These are phyloP conservation scores for Penicillium sp. DNA, from an alignment of 2,329 filamentous ascomycete genomes.

Conservation along the genomic window DNA sequence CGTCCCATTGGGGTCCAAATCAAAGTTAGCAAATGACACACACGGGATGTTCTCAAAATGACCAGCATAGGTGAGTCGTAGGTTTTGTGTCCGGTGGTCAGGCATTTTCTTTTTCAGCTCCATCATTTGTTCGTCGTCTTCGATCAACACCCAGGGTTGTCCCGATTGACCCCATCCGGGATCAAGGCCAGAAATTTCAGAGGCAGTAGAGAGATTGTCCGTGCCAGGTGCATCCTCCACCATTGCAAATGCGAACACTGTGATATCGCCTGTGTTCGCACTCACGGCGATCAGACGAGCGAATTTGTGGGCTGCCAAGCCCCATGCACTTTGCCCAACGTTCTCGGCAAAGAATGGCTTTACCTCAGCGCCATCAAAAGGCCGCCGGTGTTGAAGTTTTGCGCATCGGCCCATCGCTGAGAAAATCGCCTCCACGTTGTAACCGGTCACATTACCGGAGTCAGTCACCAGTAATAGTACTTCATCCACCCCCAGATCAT, in stretches of 20 bases:
- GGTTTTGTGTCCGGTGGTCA: slow-evolving; percentile 42
- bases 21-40: slow-evolving; percentile 60
- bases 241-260: slow-evolving; percentile 62
- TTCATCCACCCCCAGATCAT: slow-evolving; percentile 69
- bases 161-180: slow-evolving; percentile 8
- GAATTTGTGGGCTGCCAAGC: slow-evolving; percentile 75
- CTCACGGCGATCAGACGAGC: slow-evolving; percentile 86
- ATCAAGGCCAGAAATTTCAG: not conserved
- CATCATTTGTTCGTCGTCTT: slow-evolving; percentile 23
- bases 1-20: slow-evolving; percentile 54
- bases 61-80: slow-evolving; percentile 44
- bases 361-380: slow-evolving; percentile 37
- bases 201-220: slow-evolving; percentile 17
- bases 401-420: slow-evolving; percentile 45
- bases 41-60: slow-evolving; percentile 58
- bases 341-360: slow-evolving; percentile 71
- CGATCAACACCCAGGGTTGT: slow-evolving; percentile 38
- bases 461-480: slow-evolving; percentile 69
- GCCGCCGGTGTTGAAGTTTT: slow-evolving; percentile 20
- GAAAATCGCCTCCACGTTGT: slow-evolving; percentile 60
- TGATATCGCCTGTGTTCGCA: slow-evolving; percentile 67
- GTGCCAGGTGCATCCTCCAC: slow-evolving; percentile 34
- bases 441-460: slow-evolving; percentile 73
- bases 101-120: slow-evolving; percentile 32
- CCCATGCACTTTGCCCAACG: slow-evolving; percentile 82